Evolutionary conservation across 2,329 filamentous ascomycete species (phyloP).

Genomic region (Beauveria pseudobassiana): DNA sequence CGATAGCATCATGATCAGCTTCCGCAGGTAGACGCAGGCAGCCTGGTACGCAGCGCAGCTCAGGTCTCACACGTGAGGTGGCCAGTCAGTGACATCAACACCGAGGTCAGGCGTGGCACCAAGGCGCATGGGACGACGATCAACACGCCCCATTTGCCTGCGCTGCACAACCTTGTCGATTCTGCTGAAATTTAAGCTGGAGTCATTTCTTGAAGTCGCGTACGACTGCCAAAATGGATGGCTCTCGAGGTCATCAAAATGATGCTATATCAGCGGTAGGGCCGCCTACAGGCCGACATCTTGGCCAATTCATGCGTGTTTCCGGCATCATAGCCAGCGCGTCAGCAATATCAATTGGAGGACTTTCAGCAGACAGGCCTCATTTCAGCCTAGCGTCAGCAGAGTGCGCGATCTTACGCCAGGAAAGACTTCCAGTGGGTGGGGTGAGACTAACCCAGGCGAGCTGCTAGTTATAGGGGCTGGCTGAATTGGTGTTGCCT

Average conservation of each 20-base stretch:
- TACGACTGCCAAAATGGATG: background rate
- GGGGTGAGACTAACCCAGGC: background rate
- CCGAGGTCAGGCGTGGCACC: conserved; percentile 4
- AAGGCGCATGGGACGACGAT: background rate
- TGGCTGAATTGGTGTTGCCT: background rate
- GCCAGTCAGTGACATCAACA: background rate
- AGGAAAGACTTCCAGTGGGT: background rate
- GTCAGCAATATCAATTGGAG: background rate
- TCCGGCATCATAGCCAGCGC: background rate
- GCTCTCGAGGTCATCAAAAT: background rate
- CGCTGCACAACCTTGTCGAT: background rate
- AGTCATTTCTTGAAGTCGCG: background rate
- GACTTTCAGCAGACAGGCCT: background rate
- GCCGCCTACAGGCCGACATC: background rate
- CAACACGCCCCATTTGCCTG: background rate
- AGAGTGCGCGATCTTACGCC: conserved; percentile 3
- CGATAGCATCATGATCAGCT: background rate
- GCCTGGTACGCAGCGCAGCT: background rate
- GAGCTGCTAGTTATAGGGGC: background rate
- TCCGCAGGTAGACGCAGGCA: background rate
- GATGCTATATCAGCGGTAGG: background rate
- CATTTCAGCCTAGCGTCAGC: background rate
- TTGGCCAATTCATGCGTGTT: background rate
- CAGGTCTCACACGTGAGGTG: background rate
- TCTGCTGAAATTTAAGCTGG: background rate